Evolutionary conservation across 1,284 basidiomycete species (phyloP).

Genomic region (Cutaneotrichosporon dermatis): DNA sequence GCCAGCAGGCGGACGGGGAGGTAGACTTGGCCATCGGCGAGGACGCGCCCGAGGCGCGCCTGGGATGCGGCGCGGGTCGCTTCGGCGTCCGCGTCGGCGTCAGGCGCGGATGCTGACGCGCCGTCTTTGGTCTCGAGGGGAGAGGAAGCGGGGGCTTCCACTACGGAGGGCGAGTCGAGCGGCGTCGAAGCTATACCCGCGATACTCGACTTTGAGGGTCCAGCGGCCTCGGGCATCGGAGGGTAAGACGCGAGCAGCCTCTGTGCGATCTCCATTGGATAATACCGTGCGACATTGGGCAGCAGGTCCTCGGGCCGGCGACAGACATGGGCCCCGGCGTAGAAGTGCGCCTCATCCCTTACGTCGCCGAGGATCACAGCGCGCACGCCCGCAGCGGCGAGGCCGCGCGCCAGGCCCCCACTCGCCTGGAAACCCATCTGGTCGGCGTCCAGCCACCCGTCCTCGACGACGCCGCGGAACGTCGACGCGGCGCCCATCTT

Average conservation of each 20-base stretch:
- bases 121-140: no score
- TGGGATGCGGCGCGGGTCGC: conserved; percentile 49
- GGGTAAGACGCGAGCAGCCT: conserved; percentile 54
- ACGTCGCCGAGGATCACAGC: conserved; percentile 64
- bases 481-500: conserved; percentile 53
- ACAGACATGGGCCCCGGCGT: conserved; percentile 62
- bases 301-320: conserved; percentile 53
- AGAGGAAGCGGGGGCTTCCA: no score
- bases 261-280: conserved; percentile 53
- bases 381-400: conserved; percentile 58
- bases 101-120: no score
- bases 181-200: no score
- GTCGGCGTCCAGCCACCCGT: conserved; percentile 55
- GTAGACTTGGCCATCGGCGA: conserved; percentile 66
- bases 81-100: conserved; percentile 39
- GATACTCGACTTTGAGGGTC: no score
- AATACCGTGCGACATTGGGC: conserved; percentile 61
- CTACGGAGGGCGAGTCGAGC: no score
- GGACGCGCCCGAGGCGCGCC: conserved; percentile 54
- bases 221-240: conserved; percentile 14
- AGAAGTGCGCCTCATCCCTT: conserved; percentile 61
- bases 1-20: conserved; percentile 62
- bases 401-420: conserved; percentile 56
- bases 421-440: conserved; percentile 66
- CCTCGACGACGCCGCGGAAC: conserved; percentile 64